Evolutionary conservation across 2,329 filamentous ascomycete genomes (phyloP).

Genomic region (Zymoseptoria crescenta): DNA sequence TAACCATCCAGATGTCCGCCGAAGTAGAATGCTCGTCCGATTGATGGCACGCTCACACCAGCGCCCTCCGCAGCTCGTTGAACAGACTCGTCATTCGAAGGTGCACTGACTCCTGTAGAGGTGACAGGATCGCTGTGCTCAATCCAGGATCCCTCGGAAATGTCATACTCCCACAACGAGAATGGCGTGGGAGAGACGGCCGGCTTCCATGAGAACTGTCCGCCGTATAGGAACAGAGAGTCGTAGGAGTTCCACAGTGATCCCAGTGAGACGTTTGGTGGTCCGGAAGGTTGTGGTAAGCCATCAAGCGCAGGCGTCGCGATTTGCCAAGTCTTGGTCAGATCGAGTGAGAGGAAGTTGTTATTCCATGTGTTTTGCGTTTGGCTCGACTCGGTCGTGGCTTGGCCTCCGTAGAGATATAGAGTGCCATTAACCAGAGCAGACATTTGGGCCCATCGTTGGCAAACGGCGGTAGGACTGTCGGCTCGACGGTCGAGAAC

Average conservation of each 20-base stretch:
- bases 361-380: constrained; percentile 64
- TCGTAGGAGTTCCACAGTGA: constrained; percentile 67
- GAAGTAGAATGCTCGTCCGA: constrained; percentile 71
- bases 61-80: constrained; percentile 68
- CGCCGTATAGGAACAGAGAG: constrained; percentile 65
- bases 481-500: constrained; percentile 17
- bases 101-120: constrained; percentile 55
- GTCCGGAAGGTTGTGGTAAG: constrained; percentile 57
- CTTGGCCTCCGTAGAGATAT: constrained; percentile 67
- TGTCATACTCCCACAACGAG: constrained; percentile 63
- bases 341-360: constrained; percentile 62
- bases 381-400: constrained; percentile 51
- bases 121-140: constrained; percentile 56
- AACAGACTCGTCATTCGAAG: constrained; percentile 47
- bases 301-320: constrained; percentile 55
- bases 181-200: constrained; percentile 49
- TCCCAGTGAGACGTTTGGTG: constrained; percentile 64
- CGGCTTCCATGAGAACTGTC: constrained; percentile 61
- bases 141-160: constrained; percentile 51
- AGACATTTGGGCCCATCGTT: constrained; percentile 56
- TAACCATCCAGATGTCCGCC: constrained; percentile 64
- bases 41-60: constrained; percentile 59
- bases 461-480: constrained; percentile 52
- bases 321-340: constrained; percentile 65
- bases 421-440: constrained; percentile 66